Evolutionary conservation across 768 basidiomycete genomes (phyloP), one percentile per base, ranked within the genome.

Genomic region (Podaxis sp.): DNA sequence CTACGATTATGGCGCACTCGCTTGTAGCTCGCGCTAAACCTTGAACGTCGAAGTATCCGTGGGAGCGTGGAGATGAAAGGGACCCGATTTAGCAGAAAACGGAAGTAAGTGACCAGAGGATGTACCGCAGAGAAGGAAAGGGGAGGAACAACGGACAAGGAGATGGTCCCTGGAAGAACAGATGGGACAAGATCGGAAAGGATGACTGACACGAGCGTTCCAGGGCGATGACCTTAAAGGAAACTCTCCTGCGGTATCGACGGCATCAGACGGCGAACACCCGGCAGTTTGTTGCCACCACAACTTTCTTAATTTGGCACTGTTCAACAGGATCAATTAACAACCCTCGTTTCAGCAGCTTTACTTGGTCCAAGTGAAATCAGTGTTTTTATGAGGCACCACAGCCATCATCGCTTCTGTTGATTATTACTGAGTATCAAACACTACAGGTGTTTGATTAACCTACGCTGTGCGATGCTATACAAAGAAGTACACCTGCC

Each of bases 131-230:
- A 38, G 38, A 13, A 55, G 10, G 21, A 23, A 55, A 55, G 47
- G 21, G 13, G 63, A 44, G 37, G 62, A 48, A 50, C 44, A 62
- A 63, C 28, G 57, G 62, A 40, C 50, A 50, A 47, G 55, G 38
- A 50, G 51, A 25, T 11, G 47, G 6, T 16, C 42, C 6, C 16
- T 50, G 40, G 63, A 38, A 28, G 18, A 54, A 54, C 32, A 23
- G 27, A 46, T 14, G 54, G 32, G 37, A 42, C 32, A 51, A 48
- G 51, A 53, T 53, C 25, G 28, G 50, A 25, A 50, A 40, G 38
- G 38, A 40, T 13, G 42, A 16, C 4, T 9, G 42, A 6, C n/a
- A 44, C 18, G 18, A 16, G 32, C 32, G 32, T 3, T 9, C 6
- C 28, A 32, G 16, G 4, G 14, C 18, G 42, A 14, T 44, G 42